Evolutionary conservation across 768 basidiomycete genomes (phyloP), one percentile per base, ranked within the genome.

Genomic region (Calocera cornea): DNA sequence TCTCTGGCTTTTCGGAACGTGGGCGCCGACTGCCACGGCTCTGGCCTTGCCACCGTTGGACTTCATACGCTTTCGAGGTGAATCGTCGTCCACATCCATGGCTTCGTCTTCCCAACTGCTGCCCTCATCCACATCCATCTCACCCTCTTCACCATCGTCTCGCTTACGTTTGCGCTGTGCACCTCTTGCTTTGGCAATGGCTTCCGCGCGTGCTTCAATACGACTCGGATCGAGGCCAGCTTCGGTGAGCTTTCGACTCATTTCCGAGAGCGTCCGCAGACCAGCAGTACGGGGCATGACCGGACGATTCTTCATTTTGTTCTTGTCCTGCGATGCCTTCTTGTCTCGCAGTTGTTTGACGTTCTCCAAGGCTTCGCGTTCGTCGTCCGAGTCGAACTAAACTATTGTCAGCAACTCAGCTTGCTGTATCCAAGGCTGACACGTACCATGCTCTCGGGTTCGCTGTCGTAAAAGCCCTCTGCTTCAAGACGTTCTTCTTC

Each of bases 401-500:
- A 54, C 1, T 14, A 7, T n/a, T 14, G 36, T 12, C 22, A 64
- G 65, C 36, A 36, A 44, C 65, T 12, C 50, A 44, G 33, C 17
- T 40, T 36, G 41, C 24, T 65, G 24, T 12, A 66, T 1, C 38
- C 24, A 27, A 24, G 31, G 40, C 16, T 10, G n/a, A 7, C 1
- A 76, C 84, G 68, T 74, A 92, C 92, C 74, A 92, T 88, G 66
- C 95, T 89, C 68, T 88, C 89, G 40, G 54, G 54, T 70, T 93
- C 95, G 65, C 81, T 85, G 38, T 92, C 91, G 76, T 98, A 99
- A 82, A 90, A 98, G 2, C 97, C 97, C 76, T 97, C 92, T 0
- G 87, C 88, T 75, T 92, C 82, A n/a, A 99, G 83, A 71, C 84
- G 85, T 77, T 95, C 95, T 77, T 99, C 97, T 75, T 98, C 97